phyloP scores from a whole-genome alignment of 1,284 basidiomycete species.

The Moesziomyces parantarcticus region DNA sequence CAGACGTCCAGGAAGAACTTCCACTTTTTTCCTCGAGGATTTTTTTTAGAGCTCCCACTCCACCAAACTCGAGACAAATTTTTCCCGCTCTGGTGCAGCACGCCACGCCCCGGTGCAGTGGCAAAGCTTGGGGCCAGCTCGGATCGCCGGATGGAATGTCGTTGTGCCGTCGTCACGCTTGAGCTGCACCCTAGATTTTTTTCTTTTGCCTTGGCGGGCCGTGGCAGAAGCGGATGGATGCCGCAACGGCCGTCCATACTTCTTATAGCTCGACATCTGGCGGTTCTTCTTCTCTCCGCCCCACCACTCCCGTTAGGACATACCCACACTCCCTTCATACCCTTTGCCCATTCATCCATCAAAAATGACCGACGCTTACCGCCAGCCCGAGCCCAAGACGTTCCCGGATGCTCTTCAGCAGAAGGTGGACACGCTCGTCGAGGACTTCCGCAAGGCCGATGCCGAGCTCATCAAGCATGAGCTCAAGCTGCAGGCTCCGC shows the following conservation, averaged over 20 bases:
- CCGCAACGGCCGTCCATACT: background rate
- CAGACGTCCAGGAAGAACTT: slow-evolving; percentile 35
- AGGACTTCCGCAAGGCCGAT: slow-evolving; percentile 56
- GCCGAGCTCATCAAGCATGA: slow-evolving; percentile 59
- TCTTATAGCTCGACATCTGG: background rate
- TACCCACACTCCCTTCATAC: background rate
- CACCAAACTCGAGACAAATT: slow-evolving; percentile 2
- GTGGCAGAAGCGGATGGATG: slow-evolving; percentile 4
- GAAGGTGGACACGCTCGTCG: slow-evolving; percentile 50
- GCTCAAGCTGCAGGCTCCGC: slow-evolving; percentile 57
- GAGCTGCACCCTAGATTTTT: slow-evolving; percentile 4
- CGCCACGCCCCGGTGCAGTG: background rate
- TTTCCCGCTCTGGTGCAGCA: background rate
- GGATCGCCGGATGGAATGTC: background rate
- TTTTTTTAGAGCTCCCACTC: slow-evolving; percentile 17
- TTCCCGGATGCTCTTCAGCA: slow-evolving; percentile 44
- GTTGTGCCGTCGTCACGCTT: background rate
- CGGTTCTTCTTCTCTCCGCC: background rate
- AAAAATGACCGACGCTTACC: slow-evolving; percentile 40
- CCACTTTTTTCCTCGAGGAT: slow-evolving; percentile 11
- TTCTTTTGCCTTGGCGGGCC: background rate
- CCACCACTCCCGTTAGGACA: background rate
- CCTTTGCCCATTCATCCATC: background rate
- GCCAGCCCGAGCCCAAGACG: slow-evolving; percentile 46
- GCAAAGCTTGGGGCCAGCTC: background rate